Conservation (phyloP, 176 grass and related monocot genomes). For the Aegilops sharonensis region DNA sequence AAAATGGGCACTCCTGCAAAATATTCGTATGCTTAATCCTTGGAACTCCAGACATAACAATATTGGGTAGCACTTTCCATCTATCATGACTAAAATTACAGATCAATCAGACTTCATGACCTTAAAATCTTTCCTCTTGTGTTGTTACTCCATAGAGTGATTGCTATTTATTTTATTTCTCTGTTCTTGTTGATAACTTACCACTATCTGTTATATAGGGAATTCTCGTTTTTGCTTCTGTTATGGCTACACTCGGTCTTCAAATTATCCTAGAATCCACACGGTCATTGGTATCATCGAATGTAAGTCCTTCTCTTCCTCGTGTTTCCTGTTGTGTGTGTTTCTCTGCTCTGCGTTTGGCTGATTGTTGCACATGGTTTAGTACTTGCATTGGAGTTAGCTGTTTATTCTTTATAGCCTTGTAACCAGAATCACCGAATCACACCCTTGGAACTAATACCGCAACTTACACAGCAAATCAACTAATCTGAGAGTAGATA, state of each 20-base stretch:
- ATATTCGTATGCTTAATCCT: background rate
- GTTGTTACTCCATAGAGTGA: background rate
- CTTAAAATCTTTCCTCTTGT: background rate
- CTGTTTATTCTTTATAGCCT: background rate
- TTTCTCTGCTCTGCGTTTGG: background rate
- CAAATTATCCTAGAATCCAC: conserved; percentile 73
- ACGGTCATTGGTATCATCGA: conserved; percentile 38
- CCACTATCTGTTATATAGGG: conserved; percentile 39
- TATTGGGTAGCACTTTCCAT: background rate
- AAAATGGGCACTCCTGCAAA: background rate
- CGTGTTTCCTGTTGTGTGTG: background rate
- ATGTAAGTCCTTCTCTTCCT: conserved; percentile 21
- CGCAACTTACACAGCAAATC: background rate
- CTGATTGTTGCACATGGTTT: background rate
- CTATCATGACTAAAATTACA: background rate
- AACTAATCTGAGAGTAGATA: background rate
- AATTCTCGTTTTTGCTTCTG: conserved; percentile 81
- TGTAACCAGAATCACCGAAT: background rate
- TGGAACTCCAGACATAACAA: background rate
- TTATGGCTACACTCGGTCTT: conserved; percentile 79
- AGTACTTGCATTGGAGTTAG: background rate
- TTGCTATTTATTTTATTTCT: background rate
- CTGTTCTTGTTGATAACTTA: background rate
- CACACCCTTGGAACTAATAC: background rate
- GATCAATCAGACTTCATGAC: background rate